phyloP scores from a whole-genome alignment of 2,329 filamentous ascomycete genomes.

The Atkinsonella hypoxylon region DNA sequence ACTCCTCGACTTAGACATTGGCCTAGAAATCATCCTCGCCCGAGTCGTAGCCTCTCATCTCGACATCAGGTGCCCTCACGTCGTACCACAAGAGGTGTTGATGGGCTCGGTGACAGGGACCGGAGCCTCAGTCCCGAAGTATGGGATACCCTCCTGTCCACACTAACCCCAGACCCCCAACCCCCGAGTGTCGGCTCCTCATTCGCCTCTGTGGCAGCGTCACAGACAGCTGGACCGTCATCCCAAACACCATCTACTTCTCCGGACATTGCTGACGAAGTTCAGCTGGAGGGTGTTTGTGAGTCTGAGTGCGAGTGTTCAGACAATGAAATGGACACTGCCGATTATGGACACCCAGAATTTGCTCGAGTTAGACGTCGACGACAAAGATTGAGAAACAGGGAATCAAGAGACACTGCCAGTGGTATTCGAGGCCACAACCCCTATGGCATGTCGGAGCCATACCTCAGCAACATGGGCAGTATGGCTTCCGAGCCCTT shows the following conservation, averaged over 20 bases:
- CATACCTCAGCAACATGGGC: neutral
- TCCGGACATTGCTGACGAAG: constrained; percentile 25
- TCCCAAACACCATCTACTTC: constrained; percentile 26
- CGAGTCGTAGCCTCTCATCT: neutral
- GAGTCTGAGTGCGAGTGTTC: constrained; percentile 44
- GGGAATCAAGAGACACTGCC: neutral
- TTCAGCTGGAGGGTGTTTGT: constrained; percentile 28
- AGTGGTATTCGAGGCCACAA: constrained; percentile 11
- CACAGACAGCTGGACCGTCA: constrained; percentile 31
- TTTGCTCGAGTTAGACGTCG: constrained; percentile 10
- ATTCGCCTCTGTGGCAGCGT: constrained; percentile 51
- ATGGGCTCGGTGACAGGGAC: constrained; percentile 75
- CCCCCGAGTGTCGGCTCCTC: constrained; percentile 73
- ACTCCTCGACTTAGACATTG: neutral
- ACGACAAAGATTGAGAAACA: neutral
- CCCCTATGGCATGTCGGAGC: constrained; percentile 9
- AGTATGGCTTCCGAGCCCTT: neutral
- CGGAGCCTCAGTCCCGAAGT: constrained; percentile 67
- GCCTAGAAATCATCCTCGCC: neutral
- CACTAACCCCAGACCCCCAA: constrained; percentile 69
- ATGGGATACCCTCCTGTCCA: constrained; percentile 74
- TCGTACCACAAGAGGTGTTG: constrained; percentile 24
- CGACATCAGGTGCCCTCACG: constrained; percentile 2
- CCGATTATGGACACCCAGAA: constrained; percentile 27
- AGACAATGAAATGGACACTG: constrained; percentile 42